Conservation (phyloP, 2,329 filamentous ascomycete genomes). For the Xylaria polymorpha region DNA sequence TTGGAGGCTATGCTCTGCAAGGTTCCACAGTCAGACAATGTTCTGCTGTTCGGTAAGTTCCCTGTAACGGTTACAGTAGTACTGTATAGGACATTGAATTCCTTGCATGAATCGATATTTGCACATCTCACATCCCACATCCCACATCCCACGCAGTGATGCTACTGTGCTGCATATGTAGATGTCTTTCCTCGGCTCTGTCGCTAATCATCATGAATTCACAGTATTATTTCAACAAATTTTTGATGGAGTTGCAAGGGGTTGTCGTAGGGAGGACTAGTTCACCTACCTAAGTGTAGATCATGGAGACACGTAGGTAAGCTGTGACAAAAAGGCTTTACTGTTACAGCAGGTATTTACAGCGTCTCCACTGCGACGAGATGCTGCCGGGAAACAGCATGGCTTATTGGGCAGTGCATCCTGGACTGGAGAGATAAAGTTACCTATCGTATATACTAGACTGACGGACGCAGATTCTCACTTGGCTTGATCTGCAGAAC, state of each 20-base stretch:
- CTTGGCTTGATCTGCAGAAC: constrained; percentile 21
- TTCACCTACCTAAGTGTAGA: not conserved
- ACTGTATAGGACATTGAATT: not conserved
- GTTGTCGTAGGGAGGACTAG: not conserved
- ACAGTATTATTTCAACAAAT: not conserved
- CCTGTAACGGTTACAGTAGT: not conserved
- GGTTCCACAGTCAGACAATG: constrained; percentile 12
- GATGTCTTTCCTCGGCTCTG: not conserved
- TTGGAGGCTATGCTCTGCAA: constrained; percentile 22
- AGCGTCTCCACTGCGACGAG: constrained; percentile 7
- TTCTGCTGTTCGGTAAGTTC: constrained; percentile 11
- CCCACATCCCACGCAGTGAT: not conserved
- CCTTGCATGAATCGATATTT: not conserved
- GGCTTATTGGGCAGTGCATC: constrained; percentile 1
- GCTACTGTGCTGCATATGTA: not conserved
- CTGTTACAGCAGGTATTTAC: no score
- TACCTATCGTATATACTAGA: constrained; percentile 3
- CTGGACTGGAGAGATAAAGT: constrained; percentile 10
- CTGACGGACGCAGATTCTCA: constrained; percentile 5
- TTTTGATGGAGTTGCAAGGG: not conserved
- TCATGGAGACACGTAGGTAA: constrained; percentile 12
- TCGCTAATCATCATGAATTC: not conserved
- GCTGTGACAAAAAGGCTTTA: constrained; percentile 28
- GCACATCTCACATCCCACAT: not conserved
- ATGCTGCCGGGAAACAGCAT: not conserved